Evolutionary conservation across 2,329 filamentous ascomycete species (phyloP).

Genomic region (Teratosphaeria epicoccoides): DNA sequence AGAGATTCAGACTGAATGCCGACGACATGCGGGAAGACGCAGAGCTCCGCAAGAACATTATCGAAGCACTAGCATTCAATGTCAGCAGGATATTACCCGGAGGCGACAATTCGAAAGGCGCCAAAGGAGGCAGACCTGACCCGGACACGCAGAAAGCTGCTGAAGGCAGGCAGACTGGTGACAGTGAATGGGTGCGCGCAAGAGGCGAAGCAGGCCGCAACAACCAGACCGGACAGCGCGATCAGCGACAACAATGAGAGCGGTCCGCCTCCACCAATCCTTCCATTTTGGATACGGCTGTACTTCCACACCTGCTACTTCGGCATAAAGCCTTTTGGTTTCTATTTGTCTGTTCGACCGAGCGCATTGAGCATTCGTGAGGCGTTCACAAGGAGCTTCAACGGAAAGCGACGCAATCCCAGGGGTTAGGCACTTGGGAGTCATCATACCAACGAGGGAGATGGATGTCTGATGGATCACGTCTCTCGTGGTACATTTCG

Average conservation of each 20-base stretch:
- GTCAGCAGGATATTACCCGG: conserved; percentile 58
- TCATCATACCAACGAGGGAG: background rate
- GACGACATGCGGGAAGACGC: conserved; percentile 67
- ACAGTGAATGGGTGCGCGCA: conserved; percentile 4
- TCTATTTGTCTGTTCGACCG: background rate
- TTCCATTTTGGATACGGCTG: background rate
- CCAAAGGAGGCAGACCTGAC: conserved; percentile 25
- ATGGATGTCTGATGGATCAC: background rate
- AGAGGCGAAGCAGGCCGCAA: conserved; percentile 5
- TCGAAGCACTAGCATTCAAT: conserved; percentile 61
- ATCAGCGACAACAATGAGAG: conserved; percentile 3
- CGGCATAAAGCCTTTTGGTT: background rate
- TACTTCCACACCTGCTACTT: background rate
- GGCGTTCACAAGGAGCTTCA: background rate
- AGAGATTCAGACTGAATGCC: conserved; percentile 69
- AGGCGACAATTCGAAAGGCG: conserved; percentile 16
- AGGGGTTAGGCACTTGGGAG: background rate
- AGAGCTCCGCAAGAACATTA: conserved; percentile 63
- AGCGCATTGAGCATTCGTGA: background rate
- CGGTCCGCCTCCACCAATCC: background rate
- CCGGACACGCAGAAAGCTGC: conserved; percentile 38
- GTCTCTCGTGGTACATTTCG: background rate
- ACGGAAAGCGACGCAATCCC: background rate
- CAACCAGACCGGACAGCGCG: conserved; percentile 4
- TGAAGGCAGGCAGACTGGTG: conserved; percentile 9